Evolutionary conservation across 768 basidiomycete species (phyloP).

Genomic region (Trametes coccinea): DNA sequence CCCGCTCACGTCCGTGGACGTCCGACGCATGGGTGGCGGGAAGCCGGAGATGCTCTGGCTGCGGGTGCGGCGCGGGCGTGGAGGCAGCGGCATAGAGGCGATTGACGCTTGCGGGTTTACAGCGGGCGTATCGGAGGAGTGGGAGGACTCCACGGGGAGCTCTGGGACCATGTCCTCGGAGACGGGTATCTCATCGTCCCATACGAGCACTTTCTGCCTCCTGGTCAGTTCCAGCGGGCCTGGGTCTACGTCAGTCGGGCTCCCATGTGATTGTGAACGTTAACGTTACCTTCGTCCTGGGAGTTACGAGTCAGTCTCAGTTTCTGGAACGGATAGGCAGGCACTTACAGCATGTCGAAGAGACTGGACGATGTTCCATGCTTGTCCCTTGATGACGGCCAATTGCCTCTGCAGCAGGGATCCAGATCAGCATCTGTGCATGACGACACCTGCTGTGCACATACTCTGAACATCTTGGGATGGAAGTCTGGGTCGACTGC

Average conservation of each 20-base stretch:
- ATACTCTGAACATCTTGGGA: constrained; percentile 84
- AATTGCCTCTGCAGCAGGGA: constrained; percentile 64
- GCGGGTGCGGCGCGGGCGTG: constrained; percentile 49
- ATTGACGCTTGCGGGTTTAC: constrained; percentile 62
- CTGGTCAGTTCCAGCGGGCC: constrained; percentile 90
- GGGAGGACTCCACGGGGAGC: constrained; percentile 34
- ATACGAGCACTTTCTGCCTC: constrained; percentile 77
- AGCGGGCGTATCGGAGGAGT: constrained; percentile 29
- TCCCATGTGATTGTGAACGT: not conserved
- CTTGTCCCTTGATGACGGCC: constrained; percentile 93
- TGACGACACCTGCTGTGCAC: constrained; percentile 23
- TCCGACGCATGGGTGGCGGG: constrained; percentile 60
- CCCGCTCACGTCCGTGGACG: constrained; percentile 63
- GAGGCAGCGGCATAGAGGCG: constrained; percentile 60
- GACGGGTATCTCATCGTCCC: constrained; percentile 84
- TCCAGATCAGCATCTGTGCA: not conserved
- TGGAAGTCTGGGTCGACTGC: constrained; percentile 85
- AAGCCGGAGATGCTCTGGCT: constrained; percentile 68
- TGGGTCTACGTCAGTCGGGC: constrained; percentile 30
- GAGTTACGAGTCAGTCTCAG: not conserved
- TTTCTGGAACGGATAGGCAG: not conserved
- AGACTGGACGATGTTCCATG: constrained; percentile 87
- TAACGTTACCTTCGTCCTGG: constrained; percentile 16
- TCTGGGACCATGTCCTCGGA: constrained; percentile 51
- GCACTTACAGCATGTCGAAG: constrained; percentile 68